Base-by-base conservation (phyloP, 2,329 filamentous ascomycete genomes). In the Aspergillus unguis region DNA sequence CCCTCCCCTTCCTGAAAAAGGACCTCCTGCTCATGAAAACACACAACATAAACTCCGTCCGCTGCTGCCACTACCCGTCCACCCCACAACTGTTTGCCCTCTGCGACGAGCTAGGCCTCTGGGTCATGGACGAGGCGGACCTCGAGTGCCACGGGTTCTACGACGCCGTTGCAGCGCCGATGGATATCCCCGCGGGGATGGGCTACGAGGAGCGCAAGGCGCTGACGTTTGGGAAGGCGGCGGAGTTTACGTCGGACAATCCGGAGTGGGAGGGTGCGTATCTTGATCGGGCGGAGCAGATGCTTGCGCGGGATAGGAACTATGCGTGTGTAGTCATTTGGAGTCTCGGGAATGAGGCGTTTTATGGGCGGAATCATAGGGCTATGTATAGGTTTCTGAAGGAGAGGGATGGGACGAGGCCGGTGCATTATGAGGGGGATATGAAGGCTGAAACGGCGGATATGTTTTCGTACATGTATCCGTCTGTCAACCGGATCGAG, bases 331-430 rank as follows among this genome's bases (percentile, higher is more conserved):
- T 90, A 45, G 83, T 90, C 44, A 80, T 88, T 38, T 90, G 87
- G 87, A 86, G 83, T 43, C 74, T 90, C 0, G 87, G 86, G 0
- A 90, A 90, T 61, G 86, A 90, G 64, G 81, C 85, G 0, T 89
- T 87, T 63, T 88, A 87, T 61, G 86, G 86, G 0, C 72, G 75
- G 6, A 89, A 90, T 62, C 84, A 86, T 62, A 76, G 75, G 42
- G 82, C 80, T 32, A 90, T 90, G 86, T 84, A 85, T 59, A 71
- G 84, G 3, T 85, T 80, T 64, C 77, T 79, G 45, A 85, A 82
- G 55, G 53, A 70, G 1, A 71, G 77, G n/a, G 85, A 88, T 58
- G 75, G 79, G 0, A 77, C 76, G 0, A 74, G 85, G 5, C 76
- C 80, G 0, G 74, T 88, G 0, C 85, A 88, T 65, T 88, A 88